Conservation (phyloP, 371 early-diverging fungal genomes). For the Umbelopsis sp. region DNA sequence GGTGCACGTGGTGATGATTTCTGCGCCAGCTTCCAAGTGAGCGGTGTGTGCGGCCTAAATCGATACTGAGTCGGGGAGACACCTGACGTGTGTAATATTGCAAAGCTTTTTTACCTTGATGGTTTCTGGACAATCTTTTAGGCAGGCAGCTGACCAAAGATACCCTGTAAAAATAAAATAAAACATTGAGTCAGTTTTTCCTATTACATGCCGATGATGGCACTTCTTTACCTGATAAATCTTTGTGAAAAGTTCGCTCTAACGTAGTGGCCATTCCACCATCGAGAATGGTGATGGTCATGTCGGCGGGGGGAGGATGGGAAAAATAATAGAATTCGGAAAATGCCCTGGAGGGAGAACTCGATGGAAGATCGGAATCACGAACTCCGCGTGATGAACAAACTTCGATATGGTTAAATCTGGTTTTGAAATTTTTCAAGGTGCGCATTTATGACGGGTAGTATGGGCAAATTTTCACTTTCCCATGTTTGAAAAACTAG, state of each 20-base stretch:
- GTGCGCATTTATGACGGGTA: background rate
- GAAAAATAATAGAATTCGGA: background rate
- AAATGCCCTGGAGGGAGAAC: too few relatives aligned
- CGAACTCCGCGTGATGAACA: background rate
- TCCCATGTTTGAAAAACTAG: background rate
- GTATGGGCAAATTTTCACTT: background rate
- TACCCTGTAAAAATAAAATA: slow-evolving; percentile 24
- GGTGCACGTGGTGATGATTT: slow-evolving; percentile 51
- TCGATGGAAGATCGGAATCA: too few relatives aligned
- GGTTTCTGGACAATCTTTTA: slow-evolving; percentile 48
- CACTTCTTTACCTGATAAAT: slow-evolving; percentile 36
- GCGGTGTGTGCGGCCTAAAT: slow-evolving; percentile 40
- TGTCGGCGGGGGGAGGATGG: background rate
- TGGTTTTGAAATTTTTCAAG: background rate
- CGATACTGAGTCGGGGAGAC: background rate
- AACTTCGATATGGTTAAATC: background rate
- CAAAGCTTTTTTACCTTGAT: slow-evolving; percentile 35
- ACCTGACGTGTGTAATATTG: background rate
- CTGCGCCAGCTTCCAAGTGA: slow-evolving; percentile 55
- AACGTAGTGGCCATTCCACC: slow-evolving; percentile 58
- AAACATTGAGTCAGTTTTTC: background rate
- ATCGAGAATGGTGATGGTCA: slow-evolving; percentile 25
- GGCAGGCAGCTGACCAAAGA: slow-evolving; percentile 54
- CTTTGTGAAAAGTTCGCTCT: slow-evolving; percentile 39
- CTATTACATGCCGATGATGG: background rate